Evolutionary conservation across 83 land plant species (phyloP).

Genomic region (Picea abies): DNA sequence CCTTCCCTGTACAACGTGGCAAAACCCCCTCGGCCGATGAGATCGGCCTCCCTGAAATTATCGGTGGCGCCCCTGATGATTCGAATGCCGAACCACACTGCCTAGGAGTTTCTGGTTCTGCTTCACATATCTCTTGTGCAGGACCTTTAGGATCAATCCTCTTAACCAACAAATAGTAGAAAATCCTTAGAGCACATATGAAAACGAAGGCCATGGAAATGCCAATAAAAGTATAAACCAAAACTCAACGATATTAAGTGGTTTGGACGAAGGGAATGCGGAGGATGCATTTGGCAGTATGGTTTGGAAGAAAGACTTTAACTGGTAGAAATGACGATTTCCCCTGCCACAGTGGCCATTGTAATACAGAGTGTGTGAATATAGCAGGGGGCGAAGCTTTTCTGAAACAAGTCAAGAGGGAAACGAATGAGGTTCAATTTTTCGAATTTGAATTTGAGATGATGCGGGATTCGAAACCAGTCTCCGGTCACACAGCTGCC

Average conservation of each 20-base stretch:
- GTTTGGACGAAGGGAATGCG: background rate
- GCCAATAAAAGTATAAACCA: conserved; percentile 29
- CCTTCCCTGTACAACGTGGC: conserved; percentile 38
- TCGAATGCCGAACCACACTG: conserved; percentile 26
- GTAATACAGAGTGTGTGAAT: too few relatives aligned
- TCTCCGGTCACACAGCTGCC: too few relatives aligned
- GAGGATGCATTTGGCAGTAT: too few relatives aligned
- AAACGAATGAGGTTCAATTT: too few relatives aligned
- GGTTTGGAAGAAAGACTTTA: too few relatives aligned
- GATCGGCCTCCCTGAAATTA: conserved; percentile 48
- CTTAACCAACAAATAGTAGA: conserved; percentile 20
- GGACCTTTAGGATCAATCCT: background rate
- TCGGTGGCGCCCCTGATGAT: conserved; percentile 72
- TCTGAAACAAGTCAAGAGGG: too few relatives aligned
- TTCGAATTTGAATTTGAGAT: too few relatives aligned
- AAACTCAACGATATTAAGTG: background rate
- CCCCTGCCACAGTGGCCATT: too few relatives aligned
- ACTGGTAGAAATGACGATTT: too few relatives aligned
- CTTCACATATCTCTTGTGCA: background rate
- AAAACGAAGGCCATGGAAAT: conserved; percentile 28
- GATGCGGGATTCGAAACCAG: too few relatives aligned
- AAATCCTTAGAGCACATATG: conserved; percentile 12
- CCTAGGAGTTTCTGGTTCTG: background rate
- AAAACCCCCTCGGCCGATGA: conserved; percentile 81
- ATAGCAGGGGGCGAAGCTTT: too few relatives aligned